These are phyloP conservation scores for Yarrowia sp. DNA, from an alignment of 805 yeast species.

Conservation along the genomic window DNA sequence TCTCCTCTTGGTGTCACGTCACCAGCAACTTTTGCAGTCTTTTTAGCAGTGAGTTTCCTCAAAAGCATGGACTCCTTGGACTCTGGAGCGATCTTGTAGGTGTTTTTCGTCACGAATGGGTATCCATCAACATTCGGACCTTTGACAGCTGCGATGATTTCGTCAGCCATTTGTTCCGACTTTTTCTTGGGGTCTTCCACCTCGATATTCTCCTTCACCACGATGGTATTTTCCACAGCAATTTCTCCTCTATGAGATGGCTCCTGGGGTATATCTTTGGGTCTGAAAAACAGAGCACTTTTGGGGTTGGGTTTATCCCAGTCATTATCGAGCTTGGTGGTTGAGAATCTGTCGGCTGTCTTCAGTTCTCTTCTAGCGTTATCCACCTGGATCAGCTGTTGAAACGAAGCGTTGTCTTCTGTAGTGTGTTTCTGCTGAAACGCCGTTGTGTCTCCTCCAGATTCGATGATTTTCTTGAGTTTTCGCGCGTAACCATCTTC, in stretches of 20 bases:
- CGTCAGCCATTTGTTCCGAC: not conserved
- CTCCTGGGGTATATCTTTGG: not conserved
- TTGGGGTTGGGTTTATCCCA: not conserved
- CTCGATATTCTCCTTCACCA: not conserved
- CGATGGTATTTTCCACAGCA: conserved; percentile 9
- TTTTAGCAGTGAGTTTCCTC: conserved; percentile 25
- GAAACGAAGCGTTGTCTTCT: conserved; percentile 36
- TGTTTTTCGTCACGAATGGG: conserved; percentile 27
- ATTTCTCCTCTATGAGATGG: conserved; percentile 7
- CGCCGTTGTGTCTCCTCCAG: conserved; percentile 20
- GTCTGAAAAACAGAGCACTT: conserved; percentile 9
- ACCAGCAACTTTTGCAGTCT: not conserved
- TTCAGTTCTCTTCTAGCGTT: conserved; percentile 25
- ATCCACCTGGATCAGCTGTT: conserved; percentile 30
- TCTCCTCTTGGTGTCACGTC: conserved; percentile 5
- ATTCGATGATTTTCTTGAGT: conserved; percentile 31
- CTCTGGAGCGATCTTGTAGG: conserved; percentile 27
- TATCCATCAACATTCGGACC: conserved; percentile 27
- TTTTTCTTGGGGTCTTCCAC: not conserved
- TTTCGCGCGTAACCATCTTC: conserved; percentile 34
- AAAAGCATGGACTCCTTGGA: conserved; percentile 25
- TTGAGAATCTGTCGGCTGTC: not conserved
- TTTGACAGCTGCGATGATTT: conserved; percentile 2
- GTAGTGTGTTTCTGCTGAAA: conserved; percentile 35
- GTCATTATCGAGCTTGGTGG: not conserved